Evolutionary conservation across 768 basidiomycete genomes (phyloP), one percentile per base, ranked within the genome.

Genomic region (Boletus pseudopeckii): DNA sequence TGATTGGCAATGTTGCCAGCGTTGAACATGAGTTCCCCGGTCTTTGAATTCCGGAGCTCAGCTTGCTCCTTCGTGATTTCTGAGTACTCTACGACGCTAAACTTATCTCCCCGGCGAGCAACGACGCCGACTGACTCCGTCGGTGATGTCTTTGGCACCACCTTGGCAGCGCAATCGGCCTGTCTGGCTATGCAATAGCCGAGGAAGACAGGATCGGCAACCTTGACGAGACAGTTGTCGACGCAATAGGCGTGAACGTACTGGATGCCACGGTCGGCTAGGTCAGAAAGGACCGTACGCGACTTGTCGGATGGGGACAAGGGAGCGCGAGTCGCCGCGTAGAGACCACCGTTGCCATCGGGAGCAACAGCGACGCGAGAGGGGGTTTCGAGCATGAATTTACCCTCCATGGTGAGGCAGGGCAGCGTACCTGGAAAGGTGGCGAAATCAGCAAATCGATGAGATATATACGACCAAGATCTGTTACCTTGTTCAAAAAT

Each of bases 1-100:
- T 99, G 97, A 73, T 98, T 98, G 64, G 82, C 97, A 67, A 99
- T 98, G 74, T 99, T 99, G 34, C 83, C 97, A 7, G 96, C 96
- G 54, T 94, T 82, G 85, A 94, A 98, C 22, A 83, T 74, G 49
- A 99, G 82, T 52, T 93, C 86, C 50, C 86, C 90, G 3, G 82
- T 80, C 50, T 80, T 72, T 11, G 82, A 56, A 57, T 88, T 82
- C 42, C 85, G 85, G 55, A 80, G 76, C 67, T 91, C 90, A 4
- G 95, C 85, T 70, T 96, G 92, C 61, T 90, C 92, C 59, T 82
- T 77, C 8, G 90, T 83, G 64, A 99, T 92, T 70, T 99, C 97
- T 5, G 93, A 96, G 77, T 98, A 99, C 71, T 99, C 97, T 53
- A 98, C 90, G 51, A 98, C 96, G 61, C 86, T 86, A 72, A 83